Base-by-base conservation (phyloP, 2,329 filamentous ascomycete species). In the Cytospora piceae region DNA sequence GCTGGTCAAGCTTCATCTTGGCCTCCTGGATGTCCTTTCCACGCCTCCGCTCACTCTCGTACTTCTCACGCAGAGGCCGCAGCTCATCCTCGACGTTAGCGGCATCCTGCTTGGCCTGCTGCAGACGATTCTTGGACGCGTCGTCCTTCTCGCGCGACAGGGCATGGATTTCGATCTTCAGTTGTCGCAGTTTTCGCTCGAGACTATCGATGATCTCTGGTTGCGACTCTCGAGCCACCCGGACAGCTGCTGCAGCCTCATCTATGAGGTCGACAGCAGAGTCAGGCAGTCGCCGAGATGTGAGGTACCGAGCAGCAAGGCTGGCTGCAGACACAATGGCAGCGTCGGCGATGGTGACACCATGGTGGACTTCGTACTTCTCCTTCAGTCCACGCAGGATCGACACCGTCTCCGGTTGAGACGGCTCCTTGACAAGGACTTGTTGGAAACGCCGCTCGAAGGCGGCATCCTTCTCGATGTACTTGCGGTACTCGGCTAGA, bases 401-500 rank as follows among this genome's bases (percentile, higher is more conserved):
- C 27, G 95, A 99, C 69, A 99, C 87, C 17, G 95, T 98, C 80
- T 99, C 95, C 1, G 87, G 78, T 58, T 98, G 89, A 7, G 87
- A 85, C 2, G 95, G 95, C 76, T 99, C 95, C 81, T 97, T 97
- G 77, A 98, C 94, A 54, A 99, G 79, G 49, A 99, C 95, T 78
- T 99, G 95, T 77, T 99, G 95, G 85, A 99, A 99, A 77, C 95
- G 92, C 78, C 95, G 92, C 79, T 99, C 95, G 76, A 99, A 99
- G 56, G 95, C 95, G 55, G 93, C 91, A 73, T 99, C 95, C 80
- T 99, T 99, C 78, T 99, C 95, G 69, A 99, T 97, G 79, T 99
- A 98, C 78, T 99, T 99, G 74, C 95, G 88, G 80, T 99, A 99
- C 77, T 99, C 95, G 68, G 89, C 88, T 66, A 99, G 85, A 1